Base-by-base conservation (phyloP, 2,329 filamentous ascomycete genomes). In the Aurifilum marmelostoma region DNA sequence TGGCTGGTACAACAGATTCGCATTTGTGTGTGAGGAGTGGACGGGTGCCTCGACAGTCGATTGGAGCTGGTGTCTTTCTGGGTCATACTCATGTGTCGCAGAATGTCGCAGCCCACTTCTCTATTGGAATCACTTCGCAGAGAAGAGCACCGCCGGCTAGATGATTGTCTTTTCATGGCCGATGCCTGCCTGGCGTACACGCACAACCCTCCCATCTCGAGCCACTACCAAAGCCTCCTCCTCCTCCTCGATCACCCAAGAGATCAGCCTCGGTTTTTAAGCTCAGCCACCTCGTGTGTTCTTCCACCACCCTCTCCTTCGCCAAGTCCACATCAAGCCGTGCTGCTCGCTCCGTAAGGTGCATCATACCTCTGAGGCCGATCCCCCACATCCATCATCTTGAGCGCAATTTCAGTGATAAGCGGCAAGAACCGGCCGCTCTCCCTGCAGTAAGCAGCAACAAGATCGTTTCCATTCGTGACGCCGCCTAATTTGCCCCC, bases 391-490 rank as follows among this genome's bases (percentile, higher is more conserved):
- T 86, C 85, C 1, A 81, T 80, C 76, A 85, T 73, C 69, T 75
- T 75, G 29, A 82, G 77, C 3, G 75, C 79, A 59, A 84, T 73
- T 74, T 87, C 84, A 12, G 79, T 83, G 21, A 85, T 71, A 0
- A 81, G 75, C 5, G 70, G 72, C 0, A 83, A 79, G 73, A 85
- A 84, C 67, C 80, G 80, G 66, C 79, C 78, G 58, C 78, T 79
- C 7, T 79, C 76, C 47, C 83, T 80, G 11, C 81, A 80, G 73
- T 87, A 88, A 2, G 84, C 84, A 24, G 83, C 82, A 59, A 87
- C 81, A 66, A 88, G 79, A 68, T 88, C 86, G 72, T 87, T 87
- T 41, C 85, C 85, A 70, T 87, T 87, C 16, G 85, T 87, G 66
- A 87, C 77, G 64, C 83, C 84, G n/a, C 84, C 83, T 85, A 54